Evolutionary conservation across 2,329 filamentous ascomycete species (phyloP).

Genomic region (Apiospora marii): DNA sequence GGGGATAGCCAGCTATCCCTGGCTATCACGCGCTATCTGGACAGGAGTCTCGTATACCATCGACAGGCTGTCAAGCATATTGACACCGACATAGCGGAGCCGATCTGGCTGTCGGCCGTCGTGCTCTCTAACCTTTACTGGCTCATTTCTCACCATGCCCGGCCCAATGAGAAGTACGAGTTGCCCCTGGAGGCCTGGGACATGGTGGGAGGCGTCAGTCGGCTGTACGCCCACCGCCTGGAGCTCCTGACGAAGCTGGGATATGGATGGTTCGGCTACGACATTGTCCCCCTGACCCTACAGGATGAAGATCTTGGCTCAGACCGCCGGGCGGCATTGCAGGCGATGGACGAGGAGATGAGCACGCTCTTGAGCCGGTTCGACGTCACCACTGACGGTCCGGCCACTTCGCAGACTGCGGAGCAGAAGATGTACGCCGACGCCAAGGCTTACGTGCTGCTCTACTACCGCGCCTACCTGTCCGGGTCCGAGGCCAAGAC

Average conservation of each 20-base stretch:
- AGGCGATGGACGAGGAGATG: constrained; percentile 15
- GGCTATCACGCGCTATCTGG: constrained; percentile 22
- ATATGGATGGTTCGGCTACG: constrained; percentile 23
- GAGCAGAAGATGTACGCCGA: neutral
- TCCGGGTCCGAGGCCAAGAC: constrained; percentile 3
- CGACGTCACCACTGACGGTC: neutral
- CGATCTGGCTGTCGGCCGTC: constrained; percentile 21
- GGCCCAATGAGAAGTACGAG: constrained; percentile 13
- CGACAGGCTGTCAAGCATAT: constrained; percentile 8
- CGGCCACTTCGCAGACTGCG: neutral
- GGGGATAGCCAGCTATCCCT: neutral
- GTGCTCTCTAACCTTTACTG: constrained; percentile 22
- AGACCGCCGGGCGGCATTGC: neutral
- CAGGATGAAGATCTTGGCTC: neutral
- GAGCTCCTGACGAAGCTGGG: neutral
- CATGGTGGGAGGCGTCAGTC: constrained; percentile 2
- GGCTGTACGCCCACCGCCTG: neutral
- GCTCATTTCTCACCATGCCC: constrained; percentile 24
- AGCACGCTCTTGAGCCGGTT: neutral
- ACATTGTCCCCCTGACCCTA: neutral
- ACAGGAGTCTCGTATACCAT: constrained; percentile 19
- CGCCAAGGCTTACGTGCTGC: constrained; percentile 7
- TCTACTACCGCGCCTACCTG: constrained; percentile 23
- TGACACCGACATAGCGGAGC: constrained; percentile 20
- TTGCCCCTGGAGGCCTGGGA: constrained; percentile 22